Evolutionary conservation across 352 stramenopile species (phyloP), one percentile per base, ranked within the genome.

Genomic region (Thraustochytrium striatum): DNA sequence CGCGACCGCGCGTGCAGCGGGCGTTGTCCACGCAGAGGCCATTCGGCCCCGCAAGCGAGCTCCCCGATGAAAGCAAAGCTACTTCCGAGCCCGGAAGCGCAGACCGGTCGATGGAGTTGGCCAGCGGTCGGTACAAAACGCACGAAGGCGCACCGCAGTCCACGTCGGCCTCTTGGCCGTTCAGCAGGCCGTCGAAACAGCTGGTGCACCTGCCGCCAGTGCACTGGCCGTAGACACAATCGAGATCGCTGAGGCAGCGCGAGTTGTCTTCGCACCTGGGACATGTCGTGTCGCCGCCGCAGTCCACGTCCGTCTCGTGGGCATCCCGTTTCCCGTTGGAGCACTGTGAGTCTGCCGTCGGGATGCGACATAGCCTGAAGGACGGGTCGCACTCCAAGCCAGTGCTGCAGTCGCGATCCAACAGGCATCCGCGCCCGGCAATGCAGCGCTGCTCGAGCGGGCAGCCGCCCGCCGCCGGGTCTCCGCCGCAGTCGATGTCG

Each of bases 301-400:
- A 85, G 57, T 85, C 82, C 0, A 85, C 43, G 44, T 84, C 82
- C 11, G 82, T 85, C 52, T 85, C 82, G 8, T 52, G 11, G 52
- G 41, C 72, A 47, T 85, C 79, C 11, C 25, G 58, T 1, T 36
- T 11, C 16, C 69, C 55, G 61, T 85, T 82, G 43, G 25, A 68
- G 59, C 82, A 85, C 3, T 28, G 47, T 11, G 35, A n/a, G 19
- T 78, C 33, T 3, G 47, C 21, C 8, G 44, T n/a, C 28, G 47
- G 68, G 5, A 70, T 13, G 8, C 38, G 33, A 35, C 61, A 70
- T n/a, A 70, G 25, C 21, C 5, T 16, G 32, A 33, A 55, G 16
- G 0, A 0, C 13, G 3, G 5, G 28, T 68, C 68, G 68, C 70
- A 80, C 21, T 41, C n/a, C 16, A 80, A 35, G 25, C 53, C 70